Base-by-base conservation (phyloP, 2,329 filamentous ascomycete genomes). In the Paraphaeosphaeria minitans region DNA sequence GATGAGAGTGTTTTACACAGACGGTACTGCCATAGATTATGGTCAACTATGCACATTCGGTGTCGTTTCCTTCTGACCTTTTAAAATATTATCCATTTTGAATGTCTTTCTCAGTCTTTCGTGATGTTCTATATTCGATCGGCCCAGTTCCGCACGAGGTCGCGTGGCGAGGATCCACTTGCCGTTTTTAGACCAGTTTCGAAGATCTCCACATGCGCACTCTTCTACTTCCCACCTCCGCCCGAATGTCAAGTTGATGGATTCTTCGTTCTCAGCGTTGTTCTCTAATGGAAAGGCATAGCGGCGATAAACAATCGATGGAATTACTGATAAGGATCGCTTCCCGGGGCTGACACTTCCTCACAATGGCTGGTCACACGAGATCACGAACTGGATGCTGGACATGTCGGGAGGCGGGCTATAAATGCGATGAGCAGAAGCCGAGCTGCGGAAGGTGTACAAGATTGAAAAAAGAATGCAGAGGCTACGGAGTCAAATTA, bases 401-500 rank as follows among this genome's bases (percentile, higher is more conserved):
- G 70, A 74, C 71, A 4, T 74, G 71, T 60, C 59, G 70, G 16
- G 69, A 71, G 57, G 68, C 70, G 13, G 71, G 71, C 1, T 74
- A 74, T 55, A 74, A 74, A 52, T 74, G 71, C 61, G 70, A 74
- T 47, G 71, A 74, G 49, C 59, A 68, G 33, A 73, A 70, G 29
- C 71, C 71, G 3, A 64, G 60, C 41, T 74, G 71, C 33, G 63
- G 66, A 16, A 57, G 71, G 37, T 74, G 71, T 24, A 64, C 58
- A 4, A 60, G 71, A 22, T 47, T 74, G n/a, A 69, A 66, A 13
- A 72, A 72, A 35, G 62, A 54, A 10, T 74, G 71, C 53, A 71
- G 69, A 60, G 71, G 71, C 3, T 74, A 74, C 42, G 69, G 67
- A 5, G 53, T 71, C 37, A 71, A 65, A 46, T 58, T 72, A 22